Conservation (phyloP, 257 asterid genomes). For the Cruciata laevipes region DNA sequence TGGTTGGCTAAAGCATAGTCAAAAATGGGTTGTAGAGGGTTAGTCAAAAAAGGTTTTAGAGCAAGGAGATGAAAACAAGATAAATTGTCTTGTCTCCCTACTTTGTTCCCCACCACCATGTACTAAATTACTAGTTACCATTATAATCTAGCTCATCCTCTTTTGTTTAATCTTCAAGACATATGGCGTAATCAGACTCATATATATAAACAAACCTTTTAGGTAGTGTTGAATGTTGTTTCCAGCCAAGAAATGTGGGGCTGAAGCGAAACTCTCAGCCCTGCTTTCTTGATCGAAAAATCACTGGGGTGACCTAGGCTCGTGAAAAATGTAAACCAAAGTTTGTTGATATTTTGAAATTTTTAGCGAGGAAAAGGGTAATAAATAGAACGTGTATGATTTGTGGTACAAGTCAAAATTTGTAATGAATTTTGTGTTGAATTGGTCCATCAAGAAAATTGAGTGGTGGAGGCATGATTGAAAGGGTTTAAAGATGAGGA, state of each 20-base stretch:
- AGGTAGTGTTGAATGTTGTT: no score
- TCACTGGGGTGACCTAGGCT: no score
- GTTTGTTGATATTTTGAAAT: neutral
- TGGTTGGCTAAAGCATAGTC: neutral
- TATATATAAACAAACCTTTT: no score
- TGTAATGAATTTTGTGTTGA: neutral
- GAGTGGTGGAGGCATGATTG: neutral
- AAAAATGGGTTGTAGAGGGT: neutral
- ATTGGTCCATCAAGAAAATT: neutral
- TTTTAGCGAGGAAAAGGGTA: neutral
- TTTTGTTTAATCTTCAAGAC: no score
- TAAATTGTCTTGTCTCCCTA: neutral
- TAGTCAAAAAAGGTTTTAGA: slow-evolving; percentile 2
- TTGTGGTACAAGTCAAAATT: neutral
- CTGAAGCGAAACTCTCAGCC: neutral
- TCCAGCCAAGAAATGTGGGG: neutral
- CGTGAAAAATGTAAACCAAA: neutral
- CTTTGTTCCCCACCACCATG: slow-evolving; percentile 5
- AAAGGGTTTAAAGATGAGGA: slow-evolving; percentile 1
- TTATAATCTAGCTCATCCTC: neutral
- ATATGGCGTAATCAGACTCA: no score
- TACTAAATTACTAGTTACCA: neutral
- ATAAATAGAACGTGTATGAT: neutral
- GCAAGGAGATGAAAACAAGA: slow-evolving; percentile 1
- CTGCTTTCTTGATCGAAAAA: no score